These are phyloP conservation scores for Colletotrichum falcatum DNA, from an alignment of 2,329 filamentous ascomycete genomes.

Conservation along the genomic window DNA sequence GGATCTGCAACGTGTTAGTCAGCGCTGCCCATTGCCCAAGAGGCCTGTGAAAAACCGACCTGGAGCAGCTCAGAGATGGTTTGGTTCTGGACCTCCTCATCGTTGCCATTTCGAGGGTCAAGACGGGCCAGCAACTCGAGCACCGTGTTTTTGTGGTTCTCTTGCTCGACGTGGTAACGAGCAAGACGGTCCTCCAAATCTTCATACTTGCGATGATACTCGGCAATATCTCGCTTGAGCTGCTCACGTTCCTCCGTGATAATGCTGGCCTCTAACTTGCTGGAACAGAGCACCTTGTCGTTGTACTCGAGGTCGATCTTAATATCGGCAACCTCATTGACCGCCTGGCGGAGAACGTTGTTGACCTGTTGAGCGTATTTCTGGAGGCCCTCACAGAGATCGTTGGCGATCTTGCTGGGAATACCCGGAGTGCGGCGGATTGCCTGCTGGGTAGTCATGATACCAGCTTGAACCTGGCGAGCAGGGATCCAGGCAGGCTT, in stretches of 20 bases:
- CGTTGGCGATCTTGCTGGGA: conserved; percentile 38
- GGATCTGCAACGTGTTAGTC: conserved; percentile 8
- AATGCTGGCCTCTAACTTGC: conserved; percentile 37
- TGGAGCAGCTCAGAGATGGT: conserved; percentile 47
- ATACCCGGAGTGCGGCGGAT: conserved; percentile 42
- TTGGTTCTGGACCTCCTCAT: conserved; percentile 35
- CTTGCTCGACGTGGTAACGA: conserved; percentile 37
- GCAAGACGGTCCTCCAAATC: conserved; percentile 42
- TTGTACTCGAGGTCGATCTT: conserved; percentile 50
- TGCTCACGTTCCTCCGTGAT: conserved; percentile 35
- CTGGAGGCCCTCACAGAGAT: conserved; percentile 39
- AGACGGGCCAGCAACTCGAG: conserved; percentile 38
- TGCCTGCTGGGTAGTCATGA: conserved; percentile 42
- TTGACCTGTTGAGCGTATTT: conserved; percentile 48
- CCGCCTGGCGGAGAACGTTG: conserved; percentile 42
- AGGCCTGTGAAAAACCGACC: conserved; percentile 19
- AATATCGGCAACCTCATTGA: conserved; percentile 44
- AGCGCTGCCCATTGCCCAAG: neutral
- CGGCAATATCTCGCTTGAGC: conserved; percentile 43
- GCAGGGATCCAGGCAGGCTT: conserved; percentile 40
- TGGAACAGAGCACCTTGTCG: conserved; percentile 45
- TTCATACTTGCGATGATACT: conserved; percentile 43
- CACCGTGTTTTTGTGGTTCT: conserved; percentile 39
- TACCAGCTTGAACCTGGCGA: conserved; percentile 38
- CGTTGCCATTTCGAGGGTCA: conserved; percentile 23